Evolutionary conservation across 352 stramenopile genomes (phyloP), one percentile per base, ranked within the genome.

Genomic region (Phytophthora cactorum): DNA sequence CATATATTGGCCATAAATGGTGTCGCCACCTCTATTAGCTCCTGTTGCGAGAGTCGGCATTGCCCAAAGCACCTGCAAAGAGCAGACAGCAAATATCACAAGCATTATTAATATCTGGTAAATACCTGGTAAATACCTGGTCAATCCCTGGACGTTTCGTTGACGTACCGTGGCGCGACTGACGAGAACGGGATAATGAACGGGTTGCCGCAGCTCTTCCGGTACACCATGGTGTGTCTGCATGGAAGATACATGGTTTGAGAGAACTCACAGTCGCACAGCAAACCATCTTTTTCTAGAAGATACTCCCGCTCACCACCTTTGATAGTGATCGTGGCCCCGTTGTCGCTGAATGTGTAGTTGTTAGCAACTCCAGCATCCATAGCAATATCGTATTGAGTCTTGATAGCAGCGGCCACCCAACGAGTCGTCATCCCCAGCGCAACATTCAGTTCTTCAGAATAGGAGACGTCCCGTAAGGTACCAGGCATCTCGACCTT

Each of bases 1-100:
- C 44, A 68, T 2, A 63, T 38, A 6, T 58, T 62, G 2, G 52
- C 45, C 0, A 63, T 52, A 17, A 68, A 68, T 6, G 60, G 44
- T n/a, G 12, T n/a, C 15, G n/a, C n/a, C n/a, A 61, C 8, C 32
- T 68, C 44, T 1, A 28, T 17, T 4, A 68, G 0, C 7, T 34
- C 9, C 2, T 56, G 3, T 9, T 10, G 7, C 3, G 6, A 41
- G 2, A 55, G 4, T 10, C 29, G 31, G 22, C 43, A 57, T 29
- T 68, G 52, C 0, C 44, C 52, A 29, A 57, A 67, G 41, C 32
- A 67, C n/a, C 58, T 59, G 41, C 2, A 43, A 14, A 22, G 38
- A n/a, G 43, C 36, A 12, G 17, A 22, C 17, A 22, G 0, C 17
- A 22, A 22, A 22, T 22, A 22, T 22, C 17, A 22, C 17, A 22